Conservation (phyloP, 305 asterid genomes). For the Solanum hybrid region DNA sequence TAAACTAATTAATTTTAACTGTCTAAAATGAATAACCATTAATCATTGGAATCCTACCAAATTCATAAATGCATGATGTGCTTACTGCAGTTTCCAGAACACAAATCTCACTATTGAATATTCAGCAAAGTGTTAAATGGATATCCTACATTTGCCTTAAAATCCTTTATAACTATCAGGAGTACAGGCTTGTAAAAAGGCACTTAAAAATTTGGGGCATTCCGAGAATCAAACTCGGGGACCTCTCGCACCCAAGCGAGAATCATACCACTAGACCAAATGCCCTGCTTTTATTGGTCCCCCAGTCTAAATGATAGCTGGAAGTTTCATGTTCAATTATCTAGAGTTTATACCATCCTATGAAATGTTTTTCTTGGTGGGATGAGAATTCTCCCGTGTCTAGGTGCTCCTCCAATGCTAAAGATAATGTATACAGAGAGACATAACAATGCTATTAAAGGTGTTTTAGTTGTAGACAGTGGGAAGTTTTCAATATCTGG, state of each 20-base stretch:
- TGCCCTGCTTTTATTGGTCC: not conserved
- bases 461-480: not conserved
- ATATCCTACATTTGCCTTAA: not conserved
- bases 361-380: not conserved
- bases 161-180: not conserved
- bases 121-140: not conserved
- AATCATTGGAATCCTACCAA: not conserved
- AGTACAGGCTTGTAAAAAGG: not conserved
- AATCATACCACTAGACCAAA: constrained; percentile 55
- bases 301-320: not conserved
- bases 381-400: not conserved
- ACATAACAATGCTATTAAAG: not conserved
- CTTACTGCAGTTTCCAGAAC: not conserved
- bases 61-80: not conserved
- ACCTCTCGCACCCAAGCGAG: constrained; percentile 98
- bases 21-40: not conserved
- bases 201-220: constrained; percentile 28
- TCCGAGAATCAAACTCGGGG: constrained; percentile 89
- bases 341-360: not conserved
- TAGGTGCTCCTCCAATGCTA: not conserved
- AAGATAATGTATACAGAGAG: not conserved
- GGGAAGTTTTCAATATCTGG: not conserved
- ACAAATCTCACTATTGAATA: not conserved
- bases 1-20: not conserved
- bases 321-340: not conserved